Evolutionary conservation across 2,329 filamentous ascomycete genomes (phyloP).

Genomic region (Penicillium glabrum): DNA sequence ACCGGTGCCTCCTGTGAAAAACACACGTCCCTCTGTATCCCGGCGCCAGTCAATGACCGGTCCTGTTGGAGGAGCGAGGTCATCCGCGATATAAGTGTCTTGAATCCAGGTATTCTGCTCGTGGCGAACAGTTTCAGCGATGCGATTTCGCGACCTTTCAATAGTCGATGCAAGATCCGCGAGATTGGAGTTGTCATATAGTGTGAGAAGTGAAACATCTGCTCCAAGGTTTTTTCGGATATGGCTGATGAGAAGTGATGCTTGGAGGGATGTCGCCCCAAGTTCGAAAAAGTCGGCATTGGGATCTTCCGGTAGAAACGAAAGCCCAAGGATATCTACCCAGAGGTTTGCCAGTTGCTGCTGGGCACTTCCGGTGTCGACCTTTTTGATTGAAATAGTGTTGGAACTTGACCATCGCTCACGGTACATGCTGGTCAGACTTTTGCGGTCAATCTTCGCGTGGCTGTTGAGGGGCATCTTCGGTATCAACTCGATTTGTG

Average conservation of each 20-base stretch:
- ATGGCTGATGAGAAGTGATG: neutral
- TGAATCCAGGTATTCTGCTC: conserved; percentile 17
- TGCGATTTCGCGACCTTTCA: neutral
- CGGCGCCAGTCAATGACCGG: conserved; percentile 14
- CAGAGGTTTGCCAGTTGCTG: neutral
- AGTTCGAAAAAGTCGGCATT: neutral
- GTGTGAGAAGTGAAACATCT: neutral
- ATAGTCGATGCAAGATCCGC: neutral
- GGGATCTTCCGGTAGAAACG: neutral
- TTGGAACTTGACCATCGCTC: conserved; percentile 5
- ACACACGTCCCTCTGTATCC: conserved; percentile 47
- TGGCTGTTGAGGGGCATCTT: conserved; percentile 70
- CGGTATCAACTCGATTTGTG: conserved; percentile 65
- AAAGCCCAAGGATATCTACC: neutral
- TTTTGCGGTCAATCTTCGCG: conserved; percentile 58
- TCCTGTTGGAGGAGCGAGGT: neutral
- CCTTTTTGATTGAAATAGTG: neutral
- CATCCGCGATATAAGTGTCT: conserved; percentile 17
- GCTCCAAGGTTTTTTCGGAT: neutral
- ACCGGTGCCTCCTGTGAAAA: conserved; percentile 80
- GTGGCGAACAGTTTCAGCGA: neutral
- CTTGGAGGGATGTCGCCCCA: neutral
- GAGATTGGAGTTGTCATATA: neutral
- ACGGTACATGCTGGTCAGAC: conserved; percentile 9
- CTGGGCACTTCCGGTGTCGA: neutral